Evolutionary conservation across 345 rosid genomes (phyloP).

Genomic region (Populus alba): DNA sequence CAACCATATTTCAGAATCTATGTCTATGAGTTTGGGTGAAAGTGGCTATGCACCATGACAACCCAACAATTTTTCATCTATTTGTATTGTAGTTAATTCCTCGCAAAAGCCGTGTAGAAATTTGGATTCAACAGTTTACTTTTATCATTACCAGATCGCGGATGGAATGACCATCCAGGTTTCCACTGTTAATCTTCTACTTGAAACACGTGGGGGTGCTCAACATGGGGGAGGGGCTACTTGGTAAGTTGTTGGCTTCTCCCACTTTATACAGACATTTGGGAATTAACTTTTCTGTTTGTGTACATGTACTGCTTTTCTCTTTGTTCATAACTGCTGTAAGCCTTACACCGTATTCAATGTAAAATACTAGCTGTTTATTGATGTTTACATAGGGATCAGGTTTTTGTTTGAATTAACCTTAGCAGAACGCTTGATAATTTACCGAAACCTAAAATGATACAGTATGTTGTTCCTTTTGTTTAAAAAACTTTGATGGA

Average conservation of each 20-base stretch:
- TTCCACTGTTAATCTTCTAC: constrained; percentile 83
- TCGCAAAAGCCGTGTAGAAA: not conserved
- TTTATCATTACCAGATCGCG: constrained; percentile 66
- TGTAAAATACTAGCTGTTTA: not conserved
- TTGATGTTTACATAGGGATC: not conserved
- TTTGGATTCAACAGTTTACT: constrained; percentile 11
- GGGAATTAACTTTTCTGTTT: not conserved
- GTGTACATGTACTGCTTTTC: not conserved
- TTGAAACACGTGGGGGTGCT: constrained; percentile 81
- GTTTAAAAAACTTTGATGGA: not conserved
- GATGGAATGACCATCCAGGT: constrained; percentile 98
- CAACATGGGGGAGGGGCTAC: constrained; percentile 73
- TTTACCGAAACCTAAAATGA: not conserved
- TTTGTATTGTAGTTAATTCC: not conserved
- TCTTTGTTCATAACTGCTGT: constrained; percentile 1
- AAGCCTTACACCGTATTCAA: not conserved
- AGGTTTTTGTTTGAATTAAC: not conserved
- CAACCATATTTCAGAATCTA: not conserved
- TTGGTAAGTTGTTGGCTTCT: constrained; percentile 52
- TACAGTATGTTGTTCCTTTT: not conserved
- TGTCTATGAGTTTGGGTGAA: not conserved
- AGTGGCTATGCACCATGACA: not conserved
- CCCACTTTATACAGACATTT: not conserved
- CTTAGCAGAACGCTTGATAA: not conserved
- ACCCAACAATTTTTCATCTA: not conserved